Evolutionary conservation across 2,329 filamentous ascomycete species (phyloP), one percentile per base, ranked within the genome.

Genomic region (Neonectria magnoliae): DNA sequence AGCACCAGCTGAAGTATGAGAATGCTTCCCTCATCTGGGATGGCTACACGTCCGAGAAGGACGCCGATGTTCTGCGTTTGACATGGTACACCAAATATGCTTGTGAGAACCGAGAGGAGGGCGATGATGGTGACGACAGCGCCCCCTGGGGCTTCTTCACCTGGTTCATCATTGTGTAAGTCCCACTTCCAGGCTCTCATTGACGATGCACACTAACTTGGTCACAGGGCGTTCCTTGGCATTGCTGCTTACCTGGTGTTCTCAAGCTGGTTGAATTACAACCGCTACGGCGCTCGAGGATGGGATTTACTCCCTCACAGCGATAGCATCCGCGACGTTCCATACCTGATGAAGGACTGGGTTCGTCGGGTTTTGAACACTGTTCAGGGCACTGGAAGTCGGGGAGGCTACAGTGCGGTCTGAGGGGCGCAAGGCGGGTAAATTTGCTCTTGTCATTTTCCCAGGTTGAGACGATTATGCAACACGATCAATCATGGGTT

Each of bases 181-280:
- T 85, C 68, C 5, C 13, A 22, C 6, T 14, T 8, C n/a, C 3
- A 6, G 14, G 11, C 16, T 4, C 29, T n/a, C 22, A 22, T 10
- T 13, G 27, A 14, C 13, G n/a, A 9, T 25, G 5, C 45, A 16
- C 38, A 47, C 69, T 74, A 66, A 73, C 76, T 71, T 68, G 75
- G 22, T n/a, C 58, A 20, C 70, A 97, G 94, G 71, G 82, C 91
- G 64, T 99, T 99, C 87, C 86, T 98, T 67, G 88, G 88, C 50
- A 91, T 90, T 44, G 93, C 96, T 2, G 83, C 94, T 25, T 99
- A 98, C 81, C 90, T 99, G 70, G 97, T 98, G 78, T 98, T 98
- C 76, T 94, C 95, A 69, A 97, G 94, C 20, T 99, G 96, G 96
- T 90, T 98, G 78, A 98, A 98, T 84, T 98, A 98, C 86, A 98